Conservation (phyloP, 2,329 filamentous ascomycete genomes). For the Chrysosporium queenslandicum region DNA sequence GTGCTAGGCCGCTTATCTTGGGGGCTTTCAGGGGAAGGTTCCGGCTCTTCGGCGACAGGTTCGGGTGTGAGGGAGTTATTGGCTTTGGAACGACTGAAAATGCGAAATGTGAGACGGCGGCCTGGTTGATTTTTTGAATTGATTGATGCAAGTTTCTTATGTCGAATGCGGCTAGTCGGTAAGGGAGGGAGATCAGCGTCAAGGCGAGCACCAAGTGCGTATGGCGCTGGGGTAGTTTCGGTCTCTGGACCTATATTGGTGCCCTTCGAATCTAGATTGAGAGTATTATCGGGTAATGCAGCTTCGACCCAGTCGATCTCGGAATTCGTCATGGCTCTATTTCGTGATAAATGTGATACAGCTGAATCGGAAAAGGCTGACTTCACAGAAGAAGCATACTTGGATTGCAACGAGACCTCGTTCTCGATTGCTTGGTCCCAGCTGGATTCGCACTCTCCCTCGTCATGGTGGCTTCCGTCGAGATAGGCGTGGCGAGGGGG, state of each 20-base stretch:
- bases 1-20: not conserved
- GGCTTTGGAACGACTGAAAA: constrained; percentile 3
- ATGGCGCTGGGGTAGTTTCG: too few relatives aligned
- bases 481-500: constrained; percentile 1
- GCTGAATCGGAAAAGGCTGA: not conserved
- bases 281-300: constrained; percentile 25
- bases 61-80: not conserved
- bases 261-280: constrained; percentile 14
- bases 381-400: not conserved
- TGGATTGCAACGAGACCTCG: not conserved
- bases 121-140: not conserved
- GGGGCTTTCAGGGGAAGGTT: not conserved
- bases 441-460: not conserved
- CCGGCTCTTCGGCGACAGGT: not conserved
- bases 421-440: not conserved
- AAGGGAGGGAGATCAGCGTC: not conserved
- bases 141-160: not conserved
- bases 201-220: too few relatives aligned
- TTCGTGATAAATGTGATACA: constrained; percentile 1
- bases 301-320: constrained; percentile 36
- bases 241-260: too few relatives aligned
- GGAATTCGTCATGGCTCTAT: constrained; percentile 18
- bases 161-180: not conserved
- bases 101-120: not conserved
- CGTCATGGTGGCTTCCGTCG: not conserved